Conservation (phyloP, 2,329 filamentous ascomycete species). For the Zopfia rhizophila region DNA sequence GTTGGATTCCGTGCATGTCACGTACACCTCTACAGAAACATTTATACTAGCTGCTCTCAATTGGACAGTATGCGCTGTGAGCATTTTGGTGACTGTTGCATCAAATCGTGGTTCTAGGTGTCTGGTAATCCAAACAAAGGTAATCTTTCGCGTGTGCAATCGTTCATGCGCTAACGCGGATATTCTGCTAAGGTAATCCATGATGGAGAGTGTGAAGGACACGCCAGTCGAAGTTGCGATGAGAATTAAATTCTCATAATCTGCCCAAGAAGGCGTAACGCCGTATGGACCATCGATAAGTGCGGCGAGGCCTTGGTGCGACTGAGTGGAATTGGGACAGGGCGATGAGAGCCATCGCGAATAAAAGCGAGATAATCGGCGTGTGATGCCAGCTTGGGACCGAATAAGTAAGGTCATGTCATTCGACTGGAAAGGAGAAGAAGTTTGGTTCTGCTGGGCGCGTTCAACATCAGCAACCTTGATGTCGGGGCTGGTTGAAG, state of each 20-base stretch:
- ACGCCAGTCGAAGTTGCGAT: conserved; percentile 39
- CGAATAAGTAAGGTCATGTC: conserved; percentile 39
- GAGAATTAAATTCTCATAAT: conserved; percentile 33
- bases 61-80: conserved; percentile 22
- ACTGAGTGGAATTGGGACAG: conserved; percentile 37
- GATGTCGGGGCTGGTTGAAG: conserved; percentile 5
- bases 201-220: conserved; percentile 35
- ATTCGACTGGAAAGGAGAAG: conserved; percentile 13
- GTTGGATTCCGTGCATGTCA: conserved; percentile 29
- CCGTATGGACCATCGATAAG: conserved; percentile 43
- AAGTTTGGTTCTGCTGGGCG: conserved; percentile 5
- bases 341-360: conserved; percentile 36
- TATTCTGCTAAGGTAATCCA: conserved; percentile 37
- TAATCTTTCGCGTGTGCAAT: conserved; percentile 23
- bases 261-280: conserved; percentile 32
- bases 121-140: conserved; percentile 34
- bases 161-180: conserved; percentile 15
- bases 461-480: conserved; percentile 28
- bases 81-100: conserved; percentile 24
- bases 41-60: conserved; percentile 29
- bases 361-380: conserved; percentile 32
- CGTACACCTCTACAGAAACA: conserved; percentile 28
- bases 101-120: conserved; percentile 42
- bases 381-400: conserved; percentile 33
- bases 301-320: conserved; percentile 29